These are phyloP conservation scores for Circinella umbellata DNA, from an alignment of 371 early-diverging fungal genomes.

Conservation along the genomic window DNA sequence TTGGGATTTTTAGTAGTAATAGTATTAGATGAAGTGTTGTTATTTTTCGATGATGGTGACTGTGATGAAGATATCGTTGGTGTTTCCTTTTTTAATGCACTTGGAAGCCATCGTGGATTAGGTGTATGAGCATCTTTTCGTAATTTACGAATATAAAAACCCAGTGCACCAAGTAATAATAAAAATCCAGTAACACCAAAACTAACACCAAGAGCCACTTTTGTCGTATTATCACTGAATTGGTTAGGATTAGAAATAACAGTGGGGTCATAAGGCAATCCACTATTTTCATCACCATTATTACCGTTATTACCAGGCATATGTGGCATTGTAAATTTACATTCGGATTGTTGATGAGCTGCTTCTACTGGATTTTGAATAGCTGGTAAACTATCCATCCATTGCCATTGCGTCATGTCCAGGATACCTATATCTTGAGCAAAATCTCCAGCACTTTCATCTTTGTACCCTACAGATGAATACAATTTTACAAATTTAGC, in stretches of 20 bases:
- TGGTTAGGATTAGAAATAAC: conserved; percentile 30
- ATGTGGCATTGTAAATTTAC: conserved; percentile 32
- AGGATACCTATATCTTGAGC: conserved; percentile 37
- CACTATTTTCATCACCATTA: conserved; percentile 8
- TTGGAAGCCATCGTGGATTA: conserved; percentile 46
- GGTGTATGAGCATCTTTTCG: conserved; percentile 26
- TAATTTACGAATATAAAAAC: conserved; percentile 12
- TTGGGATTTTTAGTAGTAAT: not conserved
- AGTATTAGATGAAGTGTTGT: not conserved
- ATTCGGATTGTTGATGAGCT: conserved; percentile 9
- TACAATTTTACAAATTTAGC: too few species aligned
- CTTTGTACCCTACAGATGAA: conserved; percentile 6
- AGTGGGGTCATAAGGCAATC: conserved; percentile 24
- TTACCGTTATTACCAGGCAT: conserved; percentile 11
- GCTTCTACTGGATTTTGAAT: not conserved
- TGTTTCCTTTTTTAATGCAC: conserved; percentile 9
- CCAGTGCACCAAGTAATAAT: conserved; percentile 12
- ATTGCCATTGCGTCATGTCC: conserved; percentile 44
- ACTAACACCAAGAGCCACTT: conserved; percentile 38
- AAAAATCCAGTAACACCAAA: conserved; percentile 29
- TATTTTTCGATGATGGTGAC: not conserved
- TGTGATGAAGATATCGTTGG: not conserved
- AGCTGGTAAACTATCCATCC: conserved; percentile 34
- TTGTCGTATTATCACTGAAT: conserved; percentile 8
- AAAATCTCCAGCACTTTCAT: conserved; percentile 17